A percentile compares a stretch with the other conserved stretches of the same genome.
Evolutionary conservation across 495 filamentous ascomycete species (phyloP).

Genomic region (Lophiostoma macrostomum): DNA sequence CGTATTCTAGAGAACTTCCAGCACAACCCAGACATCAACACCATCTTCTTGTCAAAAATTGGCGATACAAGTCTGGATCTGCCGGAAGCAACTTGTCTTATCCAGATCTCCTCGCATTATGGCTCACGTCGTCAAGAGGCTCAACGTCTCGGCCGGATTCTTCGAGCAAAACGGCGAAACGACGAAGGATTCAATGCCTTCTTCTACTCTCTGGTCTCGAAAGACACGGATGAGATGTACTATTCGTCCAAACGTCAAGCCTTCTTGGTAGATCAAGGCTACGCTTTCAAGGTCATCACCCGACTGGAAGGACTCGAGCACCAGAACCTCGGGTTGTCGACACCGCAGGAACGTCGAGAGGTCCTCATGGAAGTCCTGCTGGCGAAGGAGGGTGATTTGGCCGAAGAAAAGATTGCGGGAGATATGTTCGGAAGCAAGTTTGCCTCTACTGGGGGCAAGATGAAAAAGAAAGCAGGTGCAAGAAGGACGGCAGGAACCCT

Average conservation of each 20-base stretch:
- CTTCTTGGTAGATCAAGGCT: conserved; percentile 97
- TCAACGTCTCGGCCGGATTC: conserved; percentile 89
- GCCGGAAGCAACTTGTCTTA: conserved; percentile 94
- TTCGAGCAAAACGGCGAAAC: conserved; percentile 91
- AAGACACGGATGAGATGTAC: conserved; percentile 97
- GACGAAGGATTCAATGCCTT: conserved; percentile 99
- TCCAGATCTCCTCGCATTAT: conserved; percentile 98
- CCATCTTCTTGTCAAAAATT: conserved; percentile 96
- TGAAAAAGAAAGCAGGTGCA: conserved; percentile 52
- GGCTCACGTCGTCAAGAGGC: conserved; percentile 97
- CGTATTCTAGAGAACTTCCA: conserved; percentile 95
- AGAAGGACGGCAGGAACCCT: conserved; percentile 81
- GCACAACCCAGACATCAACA: conserved; percentile 88
- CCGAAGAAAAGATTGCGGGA: conserved; percentile 75
- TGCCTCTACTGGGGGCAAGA: conserved; percentile 40
- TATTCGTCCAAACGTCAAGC: conserved; percentile 97
- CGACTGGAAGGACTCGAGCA: conserved; percentile 88
- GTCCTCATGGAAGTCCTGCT: conserved; percentile 89
- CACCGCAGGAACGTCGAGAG: conserved; percentile 78
- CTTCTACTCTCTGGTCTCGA: conserved; percentile 96
- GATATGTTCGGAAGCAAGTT: conserved; percentile 72
- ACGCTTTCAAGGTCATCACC: conserved; percentile 99
- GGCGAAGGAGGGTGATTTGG: conserved; percentile 75
- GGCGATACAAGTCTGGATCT: conserved; percentile 96
- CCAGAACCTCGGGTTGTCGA: conserved; percentile 75